Base-by-base conservation (phyloP, 176 grass and related monocot genomes). In the Oryza nivara region DNA sequence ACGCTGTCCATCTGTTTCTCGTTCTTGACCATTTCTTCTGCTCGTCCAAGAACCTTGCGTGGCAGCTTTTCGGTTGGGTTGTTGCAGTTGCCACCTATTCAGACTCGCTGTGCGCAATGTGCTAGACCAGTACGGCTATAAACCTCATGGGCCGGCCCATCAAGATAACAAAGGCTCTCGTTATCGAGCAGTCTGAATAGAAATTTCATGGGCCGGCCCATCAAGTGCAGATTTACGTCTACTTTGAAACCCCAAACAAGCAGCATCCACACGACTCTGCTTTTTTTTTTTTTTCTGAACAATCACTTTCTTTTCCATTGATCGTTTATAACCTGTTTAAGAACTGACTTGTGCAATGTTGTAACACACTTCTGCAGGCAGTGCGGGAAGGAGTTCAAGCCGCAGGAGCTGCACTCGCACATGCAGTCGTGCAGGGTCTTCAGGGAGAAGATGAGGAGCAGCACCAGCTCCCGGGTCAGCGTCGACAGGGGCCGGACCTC, bases 301-400 rank as follows among this genome's bases (percentile, higher is more conserved):
- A 20, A 9, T 54, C 6, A 1, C 8, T 54, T 19, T 4, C 15
- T 28, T 32, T 1, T 14, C 44, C 71, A 47, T 73, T 9, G 11
- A 28, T 48, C 43, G 2, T 65, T n/a, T 7, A 22, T 46, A 9
- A 11, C 16, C 43, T 16, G 7, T 9, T 9, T 1, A 73, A 47
- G 20, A 26, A 3, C 17, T 46, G n/a, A 30, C 40, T 15, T 1
- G 8, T 7, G 7, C 11, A 35, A 35, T 0, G 30, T 4, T 32
- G 28, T 70, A 7, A 7, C 25, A 17, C 0, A 30, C 11, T 2
- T 30, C 11, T 30, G 73, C 78, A 94, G 92, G 82, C 85, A 90
- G 58, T 94, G 92, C 64, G 89, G 92, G 74, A 92, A 92, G 67
- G 54, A 73, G 65, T 92, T 94, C 85, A 89, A 89, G 70, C 92